phyloP scores from a whole-genome alignment of 2,329 filamentous ascomycete genomes.

The Epichloe aotearoae region DNA sequence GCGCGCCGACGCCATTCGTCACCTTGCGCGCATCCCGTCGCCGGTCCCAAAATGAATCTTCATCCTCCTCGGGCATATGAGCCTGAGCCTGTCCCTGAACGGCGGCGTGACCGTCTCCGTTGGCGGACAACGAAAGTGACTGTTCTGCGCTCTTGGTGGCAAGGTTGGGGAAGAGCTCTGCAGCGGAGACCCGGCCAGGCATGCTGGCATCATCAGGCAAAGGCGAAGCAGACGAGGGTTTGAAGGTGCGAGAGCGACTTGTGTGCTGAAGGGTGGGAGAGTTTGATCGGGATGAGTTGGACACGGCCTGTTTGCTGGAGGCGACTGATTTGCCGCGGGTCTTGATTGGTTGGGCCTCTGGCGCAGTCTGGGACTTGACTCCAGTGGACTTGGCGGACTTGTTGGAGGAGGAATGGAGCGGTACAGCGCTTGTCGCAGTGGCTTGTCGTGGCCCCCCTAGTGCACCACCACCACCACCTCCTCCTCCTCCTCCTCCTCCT shows the following conservation, averaged over 20 bases:
- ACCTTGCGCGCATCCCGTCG: constrained; percentile 25
- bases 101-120: constrained; percentile 7
- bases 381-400: constrained; percentile 4
- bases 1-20: constrained; percentile 22
- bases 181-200: constrained; percentile 25
- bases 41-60: constrained; percentile 20
- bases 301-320: constrained; percentile 22
- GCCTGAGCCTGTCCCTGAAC: constrained; percentile 16
- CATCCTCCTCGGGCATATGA: constrained; percentile 16
- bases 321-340: constrained; percentile 26
- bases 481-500: neutral
- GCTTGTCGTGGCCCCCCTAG: neutral
- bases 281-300: constrained; percentile 24
- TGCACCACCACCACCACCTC: neutral
- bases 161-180: constrained; percentile 20
- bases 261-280: constrained; percentile 16
- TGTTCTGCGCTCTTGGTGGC: constrained; percentile 12
- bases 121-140: neutral
- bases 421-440: neutral
- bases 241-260: constrained; percentile 11
- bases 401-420: constrained; percentile 1
- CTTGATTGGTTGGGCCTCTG: constrained; percentile 19
- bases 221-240: constrained; percentile 10
- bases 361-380: constrained; percentile 21
- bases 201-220: constrained; percentile 21